phyloP scores from a whole-genome alignment of 352 stramenopile species.

The Phytopythium helicoides region DNA sequence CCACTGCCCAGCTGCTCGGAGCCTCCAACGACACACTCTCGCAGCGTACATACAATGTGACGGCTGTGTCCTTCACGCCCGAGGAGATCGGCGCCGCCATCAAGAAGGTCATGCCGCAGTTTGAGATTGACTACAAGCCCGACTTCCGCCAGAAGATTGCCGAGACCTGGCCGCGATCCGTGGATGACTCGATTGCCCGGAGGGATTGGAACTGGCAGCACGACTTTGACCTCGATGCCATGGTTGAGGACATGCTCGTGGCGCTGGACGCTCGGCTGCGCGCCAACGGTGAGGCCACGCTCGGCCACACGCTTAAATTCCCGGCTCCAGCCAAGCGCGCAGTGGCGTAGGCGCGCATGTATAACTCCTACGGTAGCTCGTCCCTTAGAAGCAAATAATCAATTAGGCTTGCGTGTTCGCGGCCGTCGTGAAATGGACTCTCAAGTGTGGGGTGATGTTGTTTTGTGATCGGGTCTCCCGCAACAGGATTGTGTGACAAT shows the following conservation, averaged over 20 bases:
- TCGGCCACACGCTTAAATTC: conserved; percentile 3
- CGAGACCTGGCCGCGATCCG: conserved; percentile 86
- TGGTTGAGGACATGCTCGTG: conserved; percentile 90
- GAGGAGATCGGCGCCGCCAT: conserved; percentile 84
- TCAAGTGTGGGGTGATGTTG: no score
- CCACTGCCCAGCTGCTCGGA: conserved; percentile 79
- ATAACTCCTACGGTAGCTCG: no score
- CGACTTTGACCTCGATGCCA: conserved; percentile 86
- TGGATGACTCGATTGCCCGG: conserved; percentile 82
- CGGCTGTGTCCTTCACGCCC: conserved; percentile 88
- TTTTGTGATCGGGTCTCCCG: no score
- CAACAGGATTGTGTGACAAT: no score
- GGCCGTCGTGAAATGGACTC: no score
- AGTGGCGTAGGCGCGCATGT: conserved; percentile 1
- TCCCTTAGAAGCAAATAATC: no score
- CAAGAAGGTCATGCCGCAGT: conserved; percentile 82
- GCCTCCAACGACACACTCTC: conserved; percentile 64
- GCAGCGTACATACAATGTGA: conserved; percentile 91
- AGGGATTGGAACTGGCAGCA: conserved; percentile 89
- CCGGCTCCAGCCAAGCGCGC: background rate
- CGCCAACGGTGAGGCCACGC: conserved; percentile 2
- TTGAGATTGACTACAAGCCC: conserved; percentile 85
- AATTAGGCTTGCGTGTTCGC: no score
- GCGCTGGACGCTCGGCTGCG: conserved; percentile 78
- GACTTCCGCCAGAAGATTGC: conserved; percentile 92